A percentile compares a stretch with the other conserved stretches of the same genome.
These are phyloP conservation scores for Leccinum fuscescens DNA, from an alignment of 1,284 basidiomycete species.

Conservation along the genomic window DNA sequence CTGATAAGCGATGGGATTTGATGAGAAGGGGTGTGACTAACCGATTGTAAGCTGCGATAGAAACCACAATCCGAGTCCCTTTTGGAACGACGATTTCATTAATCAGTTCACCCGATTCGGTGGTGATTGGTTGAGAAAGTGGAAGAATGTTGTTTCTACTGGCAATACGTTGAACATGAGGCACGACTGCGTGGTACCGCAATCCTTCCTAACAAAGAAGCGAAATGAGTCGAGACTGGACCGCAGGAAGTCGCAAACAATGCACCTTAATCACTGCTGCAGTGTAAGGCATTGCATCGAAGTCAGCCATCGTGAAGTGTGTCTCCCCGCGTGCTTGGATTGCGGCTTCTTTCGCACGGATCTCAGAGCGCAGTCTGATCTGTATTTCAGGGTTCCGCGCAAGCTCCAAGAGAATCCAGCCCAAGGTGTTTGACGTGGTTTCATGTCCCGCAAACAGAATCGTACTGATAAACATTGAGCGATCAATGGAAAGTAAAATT, in stretches of 20 bases:
- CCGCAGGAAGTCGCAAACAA: background rate
- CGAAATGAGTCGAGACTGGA: background rate
- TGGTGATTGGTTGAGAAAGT: constrained; percentile 41
- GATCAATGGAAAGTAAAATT: background rate
- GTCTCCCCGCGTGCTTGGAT: constrained; percentile 39
- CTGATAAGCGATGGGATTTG: background rate
- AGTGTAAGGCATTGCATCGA: constrained; percentile 52
- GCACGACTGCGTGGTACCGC: constrained; percentile 38
- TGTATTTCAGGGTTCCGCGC: constrained; percentile 40
- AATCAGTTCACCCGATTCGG: constrained; percentile 35
- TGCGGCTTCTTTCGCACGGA: constrained; percentile 34
- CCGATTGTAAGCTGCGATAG: constrained; percentile 40
- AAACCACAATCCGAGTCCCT: constrained; percentile 35
- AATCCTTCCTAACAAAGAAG: constrained; percentile 36
- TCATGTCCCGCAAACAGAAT: constrained; percentile 52
- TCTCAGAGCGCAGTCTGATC: constrained; percentile 40
- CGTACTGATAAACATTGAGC: constrained; percentile 23
- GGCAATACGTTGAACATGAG: constrained; percentile 37
- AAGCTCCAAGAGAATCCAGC: constrained; percentile 44
- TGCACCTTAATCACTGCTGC: constrained; percentile 51
- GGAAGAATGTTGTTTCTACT: constrained; percentile 43
- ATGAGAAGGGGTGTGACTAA: constrained; percentile 5
- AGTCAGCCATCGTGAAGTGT: constrained; percentile 43
- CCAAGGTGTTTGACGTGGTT: constrained; percentile 46
- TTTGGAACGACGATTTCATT: constrained; percentile 35